Percentiles rank a stretch among this genome's conserved stretches.
Conservation (phyloP, 2,329 filamentous ascomycete genomes). For the Trichoderma citrinoviride region DNA sequence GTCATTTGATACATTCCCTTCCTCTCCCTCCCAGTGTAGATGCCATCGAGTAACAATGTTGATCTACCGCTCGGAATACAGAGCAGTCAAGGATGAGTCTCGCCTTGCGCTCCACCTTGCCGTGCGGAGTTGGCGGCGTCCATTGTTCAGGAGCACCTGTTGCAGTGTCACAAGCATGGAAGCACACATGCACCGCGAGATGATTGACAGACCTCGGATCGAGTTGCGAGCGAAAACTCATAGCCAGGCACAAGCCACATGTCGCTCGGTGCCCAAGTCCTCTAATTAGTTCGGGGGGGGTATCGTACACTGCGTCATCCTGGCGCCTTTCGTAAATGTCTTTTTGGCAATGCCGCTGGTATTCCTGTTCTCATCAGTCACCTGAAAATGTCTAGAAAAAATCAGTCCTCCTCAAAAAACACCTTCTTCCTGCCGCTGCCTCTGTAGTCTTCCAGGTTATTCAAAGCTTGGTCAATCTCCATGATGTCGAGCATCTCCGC, state of each 20-base stretch:
- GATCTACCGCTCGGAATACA: constrained; percentile 74
- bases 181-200: background rate
- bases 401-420: constrained; percentile 47
- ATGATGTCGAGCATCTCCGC: constrained; percentile 63
- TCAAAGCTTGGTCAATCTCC: constrained; percentile 61
- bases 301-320: constrained; percentile 27
- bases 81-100: constrained; percentile 70
- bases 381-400: constrained; percentile 4
- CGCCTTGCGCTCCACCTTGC: constrained; percentile 75
- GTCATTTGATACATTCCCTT: constrained; percentile 37
- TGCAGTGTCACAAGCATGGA: constrained; percentile 1
- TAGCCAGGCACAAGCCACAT: background rate
- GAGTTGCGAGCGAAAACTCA: background rate
- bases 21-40: constrained; percentile 35
- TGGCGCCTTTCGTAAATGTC: constrained; percentile 10
- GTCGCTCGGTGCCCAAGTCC: constrained; percentile 13
- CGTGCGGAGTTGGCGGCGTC: constrained; percentile 51
- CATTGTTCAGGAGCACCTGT: background rate
- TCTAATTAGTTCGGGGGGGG: constrained; percentile 23
- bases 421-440: constrained; percentile 50
- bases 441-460: constrained; percentile 52
- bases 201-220: background rate
- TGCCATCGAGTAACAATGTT: constrained; percentile 35
- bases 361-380: constrained; percentile 30
- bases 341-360: constrained; percentile 17